Percentiles rank a stretch among this genome's conserved stretches.
Conservation (phyloP, 1,284 basidiomycete species). For the Cutaneotrichosporon dermatis region DNA sequence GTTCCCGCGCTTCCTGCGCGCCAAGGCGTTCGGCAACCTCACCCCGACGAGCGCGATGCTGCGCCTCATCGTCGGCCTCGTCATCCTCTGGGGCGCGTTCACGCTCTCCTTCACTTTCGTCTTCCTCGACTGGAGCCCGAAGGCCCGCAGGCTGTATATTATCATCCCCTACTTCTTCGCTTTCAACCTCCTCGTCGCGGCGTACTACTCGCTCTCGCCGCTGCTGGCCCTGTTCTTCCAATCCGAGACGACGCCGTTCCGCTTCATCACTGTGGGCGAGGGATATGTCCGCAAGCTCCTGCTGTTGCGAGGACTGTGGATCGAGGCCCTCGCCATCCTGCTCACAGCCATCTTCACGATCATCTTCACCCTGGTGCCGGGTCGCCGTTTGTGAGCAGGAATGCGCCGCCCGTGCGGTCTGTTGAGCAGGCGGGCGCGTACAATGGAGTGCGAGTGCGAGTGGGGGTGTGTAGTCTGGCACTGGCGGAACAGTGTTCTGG, state of each 20-base stretch:
- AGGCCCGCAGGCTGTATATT: constrained; percentile 88
- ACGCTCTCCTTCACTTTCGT: constrained; percentile 85
- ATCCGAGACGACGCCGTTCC: constrained; percentile 69
- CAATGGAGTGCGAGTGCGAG: neutral
- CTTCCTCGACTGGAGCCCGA: constrained; percentile 86
- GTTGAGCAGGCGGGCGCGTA: no score
- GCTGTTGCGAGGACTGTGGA: constrained; percentile 79
- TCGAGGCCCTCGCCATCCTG: constrained; percentile 48
- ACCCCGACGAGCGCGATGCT: constrained; percentile 85
- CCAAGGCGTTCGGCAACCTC: constrained; percentile 95
- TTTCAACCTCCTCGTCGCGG: constrained; percentile 80
- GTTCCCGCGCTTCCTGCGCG: constrained; percentile 91
- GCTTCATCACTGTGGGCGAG: constrained; percentile 80
- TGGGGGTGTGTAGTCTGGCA: neutral
- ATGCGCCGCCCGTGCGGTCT: neutral
- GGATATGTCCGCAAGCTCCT: constrained; percentile 87
- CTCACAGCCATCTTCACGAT: constrained; percentile 42
- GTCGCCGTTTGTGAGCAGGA: constrained; percentile 7
- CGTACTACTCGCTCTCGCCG: constrained; percentile 95
- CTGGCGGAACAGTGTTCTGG: no score
- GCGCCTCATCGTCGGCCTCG: constrained; percentile 73
- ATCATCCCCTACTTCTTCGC: constrained; percentile 93
- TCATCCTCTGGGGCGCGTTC: constrained; percentile 87
- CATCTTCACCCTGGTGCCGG: constrained; percentile 43
- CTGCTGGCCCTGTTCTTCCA: constrained; percentile 53